These are phyloP conservation scores for Corynespora cassiicola DNA, from an alignment of 2,329 filamentous ascomycete genomes.

Conservation along the genomic window DNA sequence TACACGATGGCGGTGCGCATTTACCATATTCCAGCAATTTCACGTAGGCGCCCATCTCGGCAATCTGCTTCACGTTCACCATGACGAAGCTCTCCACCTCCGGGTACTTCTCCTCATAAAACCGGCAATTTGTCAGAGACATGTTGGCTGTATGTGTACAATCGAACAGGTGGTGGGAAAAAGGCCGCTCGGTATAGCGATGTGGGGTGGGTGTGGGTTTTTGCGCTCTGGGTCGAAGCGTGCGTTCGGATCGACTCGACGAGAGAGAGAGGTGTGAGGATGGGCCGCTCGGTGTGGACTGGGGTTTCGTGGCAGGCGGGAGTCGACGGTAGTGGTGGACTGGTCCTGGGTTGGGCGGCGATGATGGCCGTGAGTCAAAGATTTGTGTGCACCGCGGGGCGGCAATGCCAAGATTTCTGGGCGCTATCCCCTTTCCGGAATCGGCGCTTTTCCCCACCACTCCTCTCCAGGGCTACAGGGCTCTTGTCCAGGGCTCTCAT, in stretches of 20 bases:
- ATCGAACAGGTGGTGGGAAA: slow-evolving; percentile 8
- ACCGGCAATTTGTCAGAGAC: slow-evolving; percentile 96
- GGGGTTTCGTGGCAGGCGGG: too few species aligned
- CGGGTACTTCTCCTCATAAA: slow-evolving; percentile 96
- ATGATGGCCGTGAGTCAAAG: slow-evolving; percentile 28
- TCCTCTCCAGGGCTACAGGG: too few species aligned
- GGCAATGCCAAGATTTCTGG: slow-evolving; percentile 20
- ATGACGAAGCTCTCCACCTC: slow-evolving; percentile 99
- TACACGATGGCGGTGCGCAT: slow-evolving; percentile 4
- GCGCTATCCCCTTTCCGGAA: slow-evolving; percentile 4
- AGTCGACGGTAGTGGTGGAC: neutral
- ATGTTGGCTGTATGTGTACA: slow-evolving; percentile 62
- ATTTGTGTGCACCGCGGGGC: slow-evolving; percentile 26
- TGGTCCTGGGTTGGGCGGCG: neutral
- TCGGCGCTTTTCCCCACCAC: too few species aligned
- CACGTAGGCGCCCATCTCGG: slow-evolving; percentile 99
- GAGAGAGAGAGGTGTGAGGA: too few species aligned
- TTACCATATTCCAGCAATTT: slow-evolving; percentile 90
- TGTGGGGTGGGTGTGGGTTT: slow-evolving; percentile 1
- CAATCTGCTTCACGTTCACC: slow-evolving; percentile 99
- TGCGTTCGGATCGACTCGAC: too few species aligned
- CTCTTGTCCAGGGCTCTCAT: too few species aligned
- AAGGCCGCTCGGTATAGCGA: slow-evolving; percentile 4
- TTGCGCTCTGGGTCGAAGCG: too few species aligned
- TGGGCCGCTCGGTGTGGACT: too few species aligned